Conservation (phyloP, 2,329 filamentous ascomycete species). For the Penicillium janthinellum region DNA sequence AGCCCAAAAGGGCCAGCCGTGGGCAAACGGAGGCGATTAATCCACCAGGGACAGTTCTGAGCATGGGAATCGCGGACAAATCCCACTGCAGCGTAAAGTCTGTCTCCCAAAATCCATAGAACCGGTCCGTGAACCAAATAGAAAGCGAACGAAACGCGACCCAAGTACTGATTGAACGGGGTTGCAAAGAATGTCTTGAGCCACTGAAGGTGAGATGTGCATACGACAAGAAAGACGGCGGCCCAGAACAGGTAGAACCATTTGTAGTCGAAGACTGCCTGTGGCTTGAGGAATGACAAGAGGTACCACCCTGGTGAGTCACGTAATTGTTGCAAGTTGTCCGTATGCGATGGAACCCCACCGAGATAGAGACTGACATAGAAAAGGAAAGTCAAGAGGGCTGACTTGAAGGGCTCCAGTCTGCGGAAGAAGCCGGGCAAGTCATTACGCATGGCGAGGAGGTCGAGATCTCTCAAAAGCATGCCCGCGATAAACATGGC, state of each 20-base stretch:
- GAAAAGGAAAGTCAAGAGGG: constrained; percentile 47
- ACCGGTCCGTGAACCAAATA: neutral
- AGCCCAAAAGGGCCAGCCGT: neutral
- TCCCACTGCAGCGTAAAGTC: neutral
- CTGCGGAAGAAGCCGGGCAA: constrained; percentile 54
- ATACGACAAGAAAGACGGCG: neutral
- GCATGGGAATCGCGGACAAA: neutral
- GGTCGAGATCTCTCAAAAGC: constrained; percentile 63
- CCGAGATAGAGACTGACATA: constrained; percentile 36
- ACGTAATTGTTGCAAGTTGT: constrained; percentile 52
- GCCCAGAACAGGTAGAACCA: constrained; percentile 38
- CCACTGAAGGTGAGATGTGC: neutral
- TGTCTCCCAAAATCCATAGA: neutral
- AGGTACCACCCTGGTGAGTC: constrained; percentile 63
- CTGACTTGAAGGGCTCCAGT: constrained; percentile 52
- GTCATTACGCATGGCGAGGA: constrained; percentile 51
- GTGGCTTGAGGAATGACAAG: constrained; percentile 63
- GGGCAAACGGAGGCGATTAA: neutral
- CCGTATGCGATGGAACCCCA: neutral
- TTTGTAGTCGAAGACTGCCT: constrained; percentile 66
- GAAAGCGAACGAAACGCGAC: neutral
- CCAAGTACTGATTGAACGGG: neutral
- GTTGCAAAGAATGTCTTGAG: neutral
- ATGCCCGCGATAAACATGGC: constrained; percentile 62
- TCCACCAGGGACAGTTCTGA: neutral